Evolutionary conservation across 176 grass and related monocot genomes (phyloP), one percentile per base, ranked within the genome.

Genomic region (Aechmea fasciata): DNA sequence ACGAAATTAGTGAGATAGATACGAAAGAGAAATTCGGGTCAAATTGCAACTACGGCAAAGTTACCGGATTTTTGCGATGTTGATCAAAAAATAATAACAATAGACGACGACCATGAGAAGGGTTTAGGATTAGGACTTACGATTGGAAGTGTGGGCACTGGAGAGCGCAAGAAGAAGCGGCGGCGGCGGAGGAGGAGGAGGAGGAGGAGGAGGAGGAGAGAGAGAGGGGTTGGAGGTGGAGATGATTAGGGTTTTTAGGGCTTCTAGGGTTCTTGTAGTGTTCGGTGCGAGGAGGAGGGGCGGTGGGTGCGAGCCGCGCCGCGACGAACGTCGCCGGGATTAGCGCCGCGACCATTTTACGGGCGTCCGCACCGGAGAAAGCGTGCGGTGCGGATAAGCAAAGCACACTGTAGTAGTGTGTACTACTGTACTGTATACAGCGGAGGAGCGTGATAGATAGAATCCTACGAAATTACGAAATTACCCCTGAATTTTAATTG

Each of bases 111-210:
- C 17, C 8, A 10, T n/a, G 33, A 75, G 19, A 17, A 17, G 13
- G 28, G 29, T 0, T 3, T 24, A 64, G 24, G 71, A 11, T 23
- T 11, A 24, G 57, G 63, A 13, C 71, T 57, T 87, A 97, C 93
- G 75, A 85, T 25, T 85, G 64, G 86, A 97, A 97, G 55, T 97
- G 93, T 52, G 70, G 65, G 84, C 93, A 97, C 9, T 80, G 64
- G 61, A 97, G 88, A 74, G 79, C 83, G 11, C 84, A 77, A 49
- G 81, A 69, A 14, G 69, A 49, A 19, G 80, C 53, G 10, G 71
- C 2, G 17, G 54, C 55, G 77, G 22, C 22, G 22, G 22, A 23
- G 1, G 22, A 26, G 77, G 76, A 52, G 67, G 47, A 2, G 81
- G 66, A 20, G 47, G 51, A 55, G 64, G 13, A 23, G 65, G 41